A percentile compares a stretch with the other conserved stretches of the same genome.
These are phyloP conservation scores for Trichosanthes truncata DNA, from an alignment of 306 rosid species.

Conservation along the genomic window DNA sequence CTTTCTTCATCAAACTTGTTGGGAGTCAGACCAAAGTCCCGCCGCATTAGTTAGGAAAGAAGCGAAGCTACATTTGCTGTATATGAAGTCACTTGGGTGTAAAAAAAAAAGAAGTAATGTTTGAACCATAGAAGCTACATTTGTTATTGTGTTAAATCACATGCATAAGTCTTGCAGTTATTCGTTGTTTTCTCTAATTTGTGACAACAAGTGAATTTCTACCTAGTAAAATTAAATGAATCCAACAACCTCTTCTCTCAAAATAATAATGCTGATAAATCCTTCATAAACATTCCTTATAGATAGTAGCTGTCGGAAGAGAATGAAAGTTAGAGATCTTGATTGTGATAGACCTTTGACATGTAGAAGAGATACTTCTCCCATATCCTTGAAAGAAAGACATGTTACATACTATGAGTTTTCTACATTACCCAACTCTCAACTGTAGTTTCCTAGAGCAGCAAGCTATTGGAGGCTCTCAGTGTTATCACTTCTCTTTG, in stretches of 20 bases:
- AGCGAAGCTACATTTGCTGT: too few species aligned
- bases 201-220: not conserved
- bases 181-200: not conserved
- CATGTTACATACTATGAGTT: constrained; percentile 16
- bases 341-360: constrained; percentile 17
- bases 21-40: too few species aligned
- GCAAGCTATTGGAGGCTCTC: not conserved
- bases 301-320: constrained; percentile 24
- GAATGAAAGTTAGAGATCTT: constrained; percentile 8
- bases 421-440: not conserved
- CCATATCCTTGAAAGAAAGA: constrained; percentile 9
- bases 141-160: not conserved
- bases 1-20: too few species aligned
- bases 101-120: not conserved
- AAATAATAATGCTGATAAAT: not conserved
- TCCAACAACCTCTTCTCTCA: not conserved
- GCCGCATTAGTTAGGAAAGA: too few species aligned
- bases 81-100: not conserved
- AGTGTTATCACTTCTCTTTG: not conserved
- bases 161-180: not conserved
- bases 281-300: not conserved
- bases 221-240: not conserved
- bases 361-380: constrained; percentile 11
- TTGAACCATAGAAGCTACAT: not conserved
- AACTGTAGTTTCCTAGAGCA: not conserved